Percentiles rank a stretch among this genome's conserved stretches.
Evolutionary conservation across 805 yeast species (phyloP).

Genomic region (Ogataea nitratoaversa): DNA sequence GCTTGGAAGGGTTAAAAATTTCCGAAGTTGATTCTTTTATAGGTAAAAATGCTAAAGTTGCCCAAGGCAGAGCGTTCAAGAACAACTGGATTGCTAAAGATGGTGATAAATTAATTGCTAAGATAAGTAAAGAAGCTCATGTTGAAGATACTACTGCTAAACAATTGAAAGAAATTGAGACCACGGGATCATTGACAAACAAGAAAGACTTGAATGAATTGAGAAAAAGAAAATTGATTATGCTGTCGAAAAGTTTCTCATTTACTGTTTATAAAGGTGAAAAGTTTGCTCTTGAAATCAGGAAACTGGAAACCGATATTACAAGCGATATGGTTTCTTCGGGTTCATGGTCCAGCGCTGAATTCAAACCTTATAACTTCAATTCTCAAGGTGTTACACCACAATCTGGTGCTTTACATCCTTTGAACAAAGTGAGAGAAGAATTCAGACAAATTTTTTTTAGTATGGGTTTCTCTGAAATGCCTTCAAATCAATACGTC

Average conservation of each 20-base stretch:
- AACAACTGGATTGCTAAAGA: constrained; percentile 93
- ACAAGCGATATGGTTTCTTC: constrained; percentile 87
- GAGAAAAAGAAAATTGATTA: constrained; percentile 87
- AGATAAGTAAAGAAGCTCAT: constrained; percentile 41
- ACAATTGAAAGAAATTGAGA: constrained; percentile 53
- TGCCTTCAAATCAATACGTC: constrained; percentile 98
- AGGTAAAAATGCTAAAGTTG: constrained; percentile 83
- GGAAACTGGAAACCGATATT: constrained; percentile 84
- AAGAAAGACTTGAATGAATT: constrained; percentile 71
- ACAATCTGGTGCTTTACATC: constrained; percentile 90
- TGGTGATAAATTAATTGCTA: constrained; percentile 71
- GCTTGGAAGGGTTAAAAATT: constrained; percentile 77
- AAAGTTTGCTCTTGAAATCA: constrained; percentile 77
- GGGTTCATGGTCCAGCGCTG: constrained; percentile 76
- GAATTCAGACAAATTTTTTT: constrained; percentile 97
- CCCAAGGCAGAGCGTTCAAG: constrained; percentile 97
- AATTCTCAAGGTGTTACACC: constrained; percentile 90
- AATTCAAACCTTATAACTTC: constrained; percentile 95
- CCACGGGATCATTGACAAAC: constrained; percentile 53
- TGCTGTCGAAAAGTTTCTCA: constrained; percentile 67
- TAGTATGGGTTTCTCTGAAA: constrained; percentile 96
- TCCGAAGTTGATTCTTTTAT: constrained; percentile 67
- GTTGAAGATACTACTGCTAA: constrained; percentile 68
- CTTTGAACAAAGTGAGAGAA: constrained; percentile 92
- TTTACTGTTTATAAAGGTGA: constrained; percentile 76